Conservation (phyloP, 352 stramenopile species). For the Phytopythium cucurbitacearum region DNA sequence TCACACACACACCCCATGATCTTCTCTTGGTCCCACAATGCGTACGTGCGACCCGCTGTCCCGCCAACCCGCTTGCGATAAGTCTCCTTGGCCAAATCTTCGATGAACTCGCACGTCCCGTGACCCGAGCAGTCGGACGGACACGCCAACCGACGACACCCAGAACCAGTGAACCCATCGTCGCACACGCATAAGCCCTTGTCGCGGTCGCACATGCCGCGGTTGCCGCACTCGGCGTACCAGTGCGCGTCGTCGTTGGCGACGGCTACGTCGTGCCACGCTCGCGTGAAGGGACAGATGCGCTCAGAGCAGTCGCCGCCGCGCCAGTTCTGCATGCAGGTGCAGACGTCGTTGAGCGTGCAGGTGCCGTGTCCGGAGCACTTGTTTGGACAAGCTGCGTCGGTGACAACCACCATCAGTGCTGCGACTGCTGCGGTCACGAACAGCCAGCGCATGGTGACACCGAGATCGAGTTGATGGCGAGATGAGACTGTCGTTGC, state of each 20-base stretch:
- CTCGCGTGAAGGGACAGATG: constrained; percentile 39
- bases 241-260: constrained; percentile 49
- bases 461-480: too few relatives aligned
- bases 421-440: constrained; percentile 35
- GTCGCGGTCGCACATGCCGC: constrained; percentile 67
- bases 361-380: constrained; percentile 66
- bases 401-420: constrained; percentile 29
- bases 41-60: constrained; percentile 24
- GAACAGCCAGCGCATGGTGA: constrained; percentile 19
- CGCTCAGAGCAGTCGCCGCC: constrained; percentile 56
- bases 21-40: constrained; percentile 79
- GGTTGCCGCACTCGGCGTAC: constrained; percentile 46
- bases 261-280: constrained; percentile 52
- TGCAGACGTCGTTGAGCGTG: constrained; percentile 51
- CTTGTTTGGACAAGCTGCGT: constrained; percentile 46
- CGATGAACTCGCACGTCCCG: constrained; percentile 69
- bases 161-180: constrained; percentile 64
- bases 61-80: constrained; percentile 43
- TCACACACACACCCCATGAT: constrained; percentile 82
- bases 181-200: constrained; percentile 82
- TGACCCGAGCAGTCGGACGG: constrained; percentile 43
- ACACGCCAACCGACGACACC: constrained; percentile 60
- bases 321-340: constrained; percentile 58
- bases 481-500: too few relatives aligned
- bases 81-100: constrained; percentile 41